phyloP scores from a whole-genome alignment of 768 basidiomycete species.

The Crucibulum laeve region DNA sequence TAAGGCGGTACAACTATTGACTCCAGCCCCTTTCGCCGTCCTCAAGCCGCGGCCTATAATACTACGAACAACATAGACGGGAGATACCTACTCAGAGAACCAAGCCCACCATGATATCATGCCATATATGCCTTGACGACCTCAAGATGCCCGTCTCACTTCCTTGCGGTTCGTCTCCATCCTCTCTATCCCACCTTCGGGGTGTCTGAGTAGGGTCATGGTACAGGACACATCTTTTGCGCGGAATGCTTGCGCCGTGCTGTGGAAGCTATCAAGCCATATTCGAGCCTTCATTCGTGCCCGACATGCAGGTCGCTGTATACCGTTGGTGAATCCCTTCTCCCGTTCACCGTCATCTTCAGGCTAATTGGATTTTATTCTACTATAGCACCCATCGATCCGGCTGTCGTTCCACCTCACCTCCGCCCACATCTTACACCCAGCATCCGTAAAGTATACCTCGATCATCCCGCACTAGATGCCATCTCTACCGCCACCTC shows the following conservation, averaged over 20 bases:
- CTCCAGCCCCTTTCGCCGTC: constrained; percentile 5
- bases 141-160: constrained; percentile 52
- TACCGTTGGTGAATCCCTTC: constrained; percentile 40
- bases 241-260: constrained; percentile 50
- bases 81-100: neutral
- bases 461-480: constrained; percentile 24
- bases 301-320: constrained; percentile 55
- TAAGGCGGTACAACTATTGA: no score
- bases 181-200: neutral
- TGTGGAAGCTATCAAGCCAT: constrained; percentile 42
- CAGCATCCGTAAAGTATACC: constrained; percentile 50
- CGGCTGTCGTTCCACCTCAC: constrained; percentile 47
- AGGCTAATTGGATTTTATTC: neutral
- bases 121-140: constrained; percentile 57
- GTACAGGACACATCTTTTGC: constrained; percentile 62
- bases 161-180: constrained; percentile 52
- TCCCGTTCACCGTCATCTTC: neutral
- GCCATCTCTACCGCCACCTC: neutral
- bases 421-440: constrained; percentile 56
- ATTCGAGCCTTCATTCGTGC: constrained; percentile 45
- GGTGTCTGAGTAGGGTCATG: constrained; percentile 1
- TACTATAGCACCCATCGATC: constrained; percentile 39
- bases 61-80: constrained; percentile 3
- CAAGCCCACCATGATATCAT: constrained; percentile 37
- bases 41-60: constrained; percentile 8